Evolutionary conservation across 73 alveolate genomes (phyloP), one percentile per base, ranked within the genome.

Genomic region (Tetrahymena malaccensis): DNA sequence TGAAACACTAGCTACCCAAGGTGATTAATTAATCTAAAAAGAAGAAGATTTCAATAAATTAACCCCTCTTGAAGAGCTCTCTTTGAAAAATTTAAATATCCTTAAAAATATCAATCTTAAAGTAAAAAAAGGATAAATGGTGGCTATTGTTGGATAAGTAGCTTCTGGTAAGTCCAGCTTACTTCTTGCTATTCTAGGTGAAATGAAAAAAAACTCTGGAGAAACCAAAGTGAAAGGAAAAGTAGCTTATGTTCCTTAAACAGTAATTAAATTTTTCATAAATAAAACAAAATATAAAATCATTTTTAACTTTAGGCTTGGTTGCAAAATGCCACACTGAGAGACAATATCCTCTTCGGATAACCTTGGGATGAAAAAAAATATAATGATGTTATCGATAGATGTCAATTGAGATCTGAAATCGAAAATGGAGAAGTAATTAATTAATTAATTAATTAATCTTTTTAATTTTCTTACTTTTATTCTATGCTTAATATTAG

Each of bases 151-250:
- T 1, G 99, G 99, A 6, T 98, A 98, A 94, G 99, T 98, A 16
- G 99, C 99, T 6, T 94, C 99, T 56, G 99, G 99, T 3, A 98
- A 98, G 94, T 94, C 99, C 43, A 97, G 99, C 27, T 94, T 98
- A 34, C 58, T 93, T 21, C 93, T 35, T n/a, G 93, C 93, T 1
- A 22, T 93, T 38, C 93, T 93, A 21, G 84, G 93, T 37, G 95
- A 93, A 93, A 93, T 93, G 94, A 43, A 21, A 35, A 93, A 34
- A 15, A 43, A 93, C 43, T 19, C 93, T 43, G 95, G 93, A 33
- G 19, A 21, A 38, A 37, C 25, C 33, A 35, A 55, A 44, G n/a
- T 93, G 16, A 93, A 37, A 13, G 93, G 93, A 25, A 43, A 56
- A 44, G 37, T 43, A 25, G 84, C 95, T 85, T 43, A 94, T 85